These are phyloP conservation scores for Oryza rufipogon DNA, from an alignment of 176 grass and related monocot species.

Conservation along the genomic window DNA sequence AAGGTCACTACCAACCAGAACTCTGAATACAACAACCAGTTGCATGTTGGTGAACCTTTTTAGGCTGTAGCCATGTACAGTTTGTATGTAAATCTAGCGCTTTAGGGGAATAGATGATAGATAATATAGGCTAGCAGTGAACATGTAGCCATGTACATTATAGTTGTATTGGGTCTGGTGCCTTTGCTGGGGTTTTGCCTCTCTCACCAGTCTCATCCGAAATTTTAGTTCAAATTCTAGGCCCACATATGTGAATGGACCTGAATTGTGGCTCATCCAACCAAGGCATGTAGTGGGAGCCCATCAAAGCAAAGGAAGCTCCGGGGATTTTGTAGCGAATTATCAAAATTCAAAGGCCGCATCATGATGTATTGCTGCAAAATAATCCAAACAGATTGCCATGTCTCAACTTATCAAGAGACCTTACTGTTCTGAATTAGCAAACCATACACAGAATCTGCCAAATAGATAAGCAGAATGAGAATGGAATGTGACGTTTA, in stretches of 20 bases:
- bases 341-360: neutral
- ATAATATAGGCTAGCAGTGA: neutral
- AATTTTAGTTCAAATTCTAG: no score
- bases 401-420: no score
- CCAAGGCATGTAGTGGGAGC: no score
- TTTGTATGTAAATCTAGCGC: conserved; percentile 35
- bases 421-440: neutral
- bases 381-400: no score
- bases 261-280: no score
- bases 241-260: no score
- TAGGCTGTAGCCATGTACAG: conserved; percentile 24
- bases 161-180: neutral
- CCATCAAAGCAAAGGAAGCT: no score
- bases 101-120: neutral
- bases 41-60: neutral
- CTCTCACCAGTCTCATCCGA: neutral
- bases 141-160: neutral
- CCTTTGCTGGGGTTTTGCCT: neutral
- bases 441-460: neutral
- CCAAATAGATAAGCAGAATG: no score
- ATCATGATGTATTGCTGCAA: neutral
- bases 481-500: no score
- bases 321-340: no score
- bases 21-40: neutral
- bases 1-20: neutral